Evolutionary conservation across 1,284 basidiomycete species (phyloP).

Genomic region (Schizopora paradoxa): DNA sequence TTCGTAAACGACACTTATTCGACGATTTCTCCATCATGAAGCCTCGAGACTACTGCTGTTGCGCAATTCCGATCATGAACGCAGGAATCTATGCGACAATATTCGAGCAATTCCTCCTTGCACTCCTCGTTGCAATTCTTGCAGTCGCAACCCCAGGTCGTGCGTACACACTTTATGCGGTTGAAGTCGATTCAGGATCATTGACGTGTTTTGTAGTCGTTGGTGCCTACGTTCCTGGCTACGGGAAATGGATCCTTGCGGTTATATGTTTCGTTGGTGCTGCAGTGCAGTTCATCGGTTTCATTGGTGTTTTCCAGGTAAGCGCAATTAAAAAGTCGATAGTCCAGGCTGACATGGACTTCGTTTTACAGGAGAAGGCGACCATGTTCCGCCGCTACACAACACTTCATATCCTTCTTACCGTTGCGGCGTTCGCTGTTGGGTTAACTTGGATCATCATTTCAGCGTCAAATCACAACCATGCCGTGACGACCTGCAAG

Average conservation of each 20-base stretch:
- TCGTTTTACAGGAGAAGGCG: constrained; percentile 60
- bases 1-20: constrained; percentile 25
- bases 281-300: constrained; percentile 72
- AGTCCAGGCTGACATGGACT: constrained; percentile 11
- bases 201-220: constrained; percentile 52
- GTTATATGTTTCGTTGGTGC: constrained; percentile 70
- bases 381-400: constrained; percentile 72
- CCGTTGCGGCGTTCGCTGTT: constrained; percentile 62
- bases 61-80: constrained; percentile 83
- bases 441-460: constrained; percentile 77
- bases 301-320: constrained; percentile 75
- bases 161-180: constrained; percentile 35
- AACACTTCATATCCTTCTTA: constrained; percentile 57
- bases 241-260: constrained; percentile 70
- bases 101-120: constrained; percentile 67
- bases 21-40: constrained; percentile 36
- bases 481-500: constrained; percentile 65
- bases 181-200: constrained; percentile 15
- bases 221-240: constrained; percentile 73
- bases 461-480: constrained; percentile 68
- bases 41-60: constrained; percentile 72
- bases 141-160: constrained; percentile 75
- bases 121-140: constrained; percentile 69
- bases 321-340: constrained; percentile 19
- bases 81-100: constrained; percentile 81